phyloP scores from a whole-genome alignment of 768 basidiomycete genomes.

The Leccinum sublutescens region DNA sequence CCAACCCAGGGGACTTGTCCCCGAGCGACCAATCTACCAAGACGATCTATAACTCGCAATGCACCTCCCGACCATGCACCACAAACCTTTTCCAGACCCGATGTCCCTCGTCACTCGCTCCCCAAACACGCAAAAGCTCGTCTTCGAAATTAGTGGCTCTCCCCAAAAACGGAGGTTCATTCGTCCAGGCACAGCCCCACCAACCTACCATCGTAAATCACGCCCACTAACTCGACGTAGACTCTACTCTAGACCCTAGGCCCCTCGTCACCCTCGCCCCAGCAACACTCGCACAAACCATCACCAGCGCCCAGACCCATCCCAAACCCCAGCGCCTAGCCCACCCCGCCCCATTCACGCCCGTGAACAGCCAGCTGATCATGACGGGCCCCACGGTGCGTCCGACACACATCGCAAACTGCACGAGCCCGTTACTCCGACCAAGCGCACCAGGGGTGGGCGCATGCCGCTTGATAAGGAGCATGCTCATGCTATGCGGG shows the following conservation, averaged over 20 bases:
- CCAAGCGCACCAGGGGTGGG: conserved; percentile 38
- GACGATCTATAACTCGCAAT: neutral
- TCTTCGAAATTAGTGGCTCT: neutral
- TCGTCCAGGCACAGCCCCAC: neutral
- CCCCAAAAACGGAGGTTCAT: neutral
- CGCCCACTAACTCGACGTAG: neutral
- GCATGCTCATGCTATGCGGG: neutral
- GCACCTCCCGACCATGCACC: neutral
- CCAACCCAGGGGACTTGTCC: too few relatives aligned
- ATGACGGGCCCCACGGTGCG: conserved; percentile 50
- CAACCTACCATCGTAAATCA: neutral
- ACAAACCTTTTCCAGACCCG: neutral
- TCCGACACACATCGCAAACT: conserved; percentile 52
- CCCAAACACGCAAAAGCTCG: neutral
- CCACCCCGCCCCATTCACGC: conserved; percentile 11
- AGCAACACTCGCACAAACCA: conserved; percentile 1
- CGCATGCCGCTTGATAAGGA: neutral
- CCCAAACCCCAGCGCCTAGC: conserved; percentile 1
- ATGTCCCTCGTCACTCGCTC: neutral
- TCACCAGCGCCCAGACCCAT: conserved; percentile 12
- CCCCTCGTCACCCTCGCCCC: conserved; percentile 13
- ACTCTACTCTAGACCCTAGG: neutral
- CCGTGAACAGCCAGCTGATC: conserved; percentile 22
- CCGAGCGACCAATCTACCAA: neutral
- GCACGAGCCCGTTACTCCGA: conserved; percentile 60